Evolutionary conservation across 2,329 filamentous ascomycete species (phyloP).

Genomic region (Talaromyces sp.): DNA sequence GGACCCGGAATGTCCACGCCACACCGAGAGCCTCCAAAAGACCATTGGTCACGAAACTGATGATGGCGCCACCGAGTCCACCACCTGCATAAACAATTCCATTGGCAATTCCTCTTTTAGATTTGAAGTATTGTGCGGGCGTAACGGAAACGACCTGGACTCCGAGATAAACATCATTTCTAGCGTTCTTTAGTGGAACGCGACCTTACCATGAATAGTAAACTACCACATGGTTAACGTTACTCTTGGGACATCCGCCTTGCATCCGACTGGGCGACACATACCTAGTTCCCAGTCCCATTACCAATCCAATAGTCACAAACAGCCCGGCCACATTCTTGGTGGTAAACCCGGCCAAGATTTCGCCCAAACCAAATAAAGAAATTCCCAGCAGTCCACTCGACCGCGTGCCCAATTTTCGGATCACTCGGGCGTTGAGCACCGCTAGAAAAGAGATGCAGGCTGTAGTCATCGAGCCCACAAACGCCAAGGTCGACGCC

Average conservation of each 20-base stretch:
- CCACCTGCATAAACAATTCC: constrained; percentile 55
- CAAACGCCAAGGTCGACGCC: constrained; percentile 53
- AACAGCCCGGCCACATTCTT: constrained; percentile 45
- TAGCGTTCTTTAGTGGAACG: neutral
- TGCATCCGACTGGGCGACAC: constrained; percentile 7
- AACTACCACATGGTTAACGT: constrained; percentile 11
- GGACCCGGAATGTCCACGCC: constrained; percentile 56
- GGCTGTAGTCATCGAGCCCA: constrained; percentile 50
- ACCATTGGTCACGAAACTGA: constrained; percentile 52
- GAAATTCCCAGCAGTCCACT: constrained; percentile 47
- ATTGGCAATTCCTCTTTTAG: constrained; percentile 53
- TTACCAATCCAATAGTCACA: constrained; percentile 42
- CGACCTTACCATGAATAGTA: constrained; percentile 43
- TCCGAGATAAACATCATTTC: neutral
- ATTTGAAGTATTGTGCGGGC: constrained; percentile 58
- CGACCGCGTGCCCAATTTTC: constrained; percentile 43
- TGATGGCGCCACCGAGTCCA: constrained; percentile 56
- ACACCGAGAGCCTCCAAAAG: constrained; percentile 54
- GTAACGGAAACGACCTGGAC: constrained; percentile 53
- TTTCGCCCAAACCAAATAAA: constrained; percentile 46
- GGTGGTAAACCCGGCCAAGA: constrained; percentile 44
- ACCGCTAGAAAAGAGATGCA: constrained; percentile 50
- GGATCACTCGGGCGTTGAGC: constrained; percentile 48
- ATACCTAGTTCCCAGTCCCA: constrained; percentile 41
- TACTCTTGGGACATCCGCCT: neutral